phyloP scores from a whole-genome alignment of 352 stramenopile genomes.

The Globisporangium cederbergense region DNA sequence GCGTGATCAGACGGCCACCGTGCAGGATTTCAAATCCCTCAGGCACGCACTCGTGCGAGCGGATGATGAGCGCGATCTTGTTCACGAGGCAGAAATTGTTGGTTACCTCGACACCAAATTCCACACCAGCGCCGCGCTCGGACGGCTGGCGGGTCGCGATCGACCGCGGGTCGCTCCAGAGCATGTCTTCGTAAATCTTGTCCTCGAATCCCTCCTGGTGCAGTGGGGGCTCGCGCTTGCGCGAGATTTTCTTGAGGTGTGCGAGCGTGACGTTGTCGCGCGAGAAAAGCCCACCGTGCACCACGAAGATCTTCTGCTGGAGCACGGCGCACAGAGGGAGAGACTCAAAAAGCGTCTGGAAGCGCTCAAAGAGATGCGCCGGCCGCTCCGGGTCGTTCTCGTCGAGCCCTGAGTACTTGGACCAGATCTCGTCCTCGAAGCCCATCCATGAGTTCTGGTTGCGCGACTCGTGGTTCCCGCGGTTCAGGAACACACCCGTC shows the following conservation, averaged over 20 bases:
- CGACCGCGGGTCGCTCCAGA: constrained; percentile 90
- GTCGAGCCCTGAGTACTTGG: constrained; percentile 69
- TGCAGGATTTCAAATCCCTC: constrained; percentile 91
- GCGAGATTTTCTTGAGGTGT: constrained; percentile 88
- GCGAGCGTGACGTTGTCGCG: constrained; percentile 89
- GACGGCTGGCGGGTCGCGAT: constrained; percentile 74
- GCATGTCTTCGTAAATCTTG: constrained; percentile 92
- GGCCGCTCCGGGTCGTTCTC: constrained; percentile 60
- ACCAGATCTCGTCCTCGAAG: constrained; percentile 89
- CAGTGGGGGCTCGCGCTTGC: constrained; percentile 89
- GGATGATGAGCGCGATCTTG: constrained; percentile 90
- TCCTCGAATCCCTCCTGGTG: constrained; percentile 88
- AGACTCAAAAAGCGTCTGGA: constrained; percentile 82
- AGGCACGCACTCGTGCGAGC: constrained; percentile 91
- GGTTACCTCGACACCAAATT: constrained; percentile 92
- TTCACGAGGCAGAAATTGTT: constrained; percentile 94
- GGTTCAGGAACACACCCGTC: constrained; percentile 87
- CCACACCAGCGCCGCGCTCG: constrained; percentile 87
- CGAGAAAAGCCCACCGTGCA: constrained; percentile 92
- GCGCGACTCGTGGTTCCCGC: constrained; percentile 95
- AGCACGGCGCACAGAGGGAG: constrained; percentile 90
- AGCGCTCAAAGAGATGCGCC: constrained; percentile 53
- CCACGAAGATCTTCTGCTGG: constrained; percentile 91
- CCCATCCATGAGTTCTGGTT: constrained; percentile 94
- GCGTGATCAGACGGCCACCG: constrained; percentile 86